Evolutionary conservation across 1,139 yeast genomes (phyloP).

Genomic region (Petasospora rhodanensis): DNA sequence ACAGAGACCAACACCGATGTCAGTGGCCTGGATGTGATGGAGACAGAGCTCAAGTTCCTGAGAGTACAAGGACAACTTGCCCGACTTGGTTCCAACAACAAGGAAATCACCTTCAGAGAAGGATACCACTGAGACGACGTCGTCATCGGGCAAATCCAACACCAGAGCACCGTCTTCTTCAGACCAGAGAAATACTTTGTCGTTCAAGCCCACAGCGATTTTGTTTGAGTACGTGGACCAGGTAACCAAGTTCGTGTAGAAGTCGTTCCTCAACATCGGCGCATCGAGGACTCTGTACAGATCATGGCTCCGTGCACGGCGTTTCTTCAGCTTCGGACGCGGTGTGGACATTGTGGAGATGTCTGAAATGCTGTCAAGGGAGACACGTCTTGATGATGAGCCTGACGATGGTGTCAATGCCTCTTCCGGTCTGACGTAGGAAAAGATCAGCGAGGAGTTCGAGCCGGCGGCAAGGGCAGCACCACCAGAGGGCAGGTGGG

Average conservation of each 20-base stretch:
- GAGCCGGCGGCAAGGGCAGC: too few relatives aligned
- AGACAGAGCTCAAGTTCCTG: constrained; percentile 25
- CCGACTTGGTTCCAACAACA: constrained; percentile 56
- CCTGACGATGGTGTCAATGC: constrained; percentile 1
- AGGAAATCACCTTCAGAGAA: constrained; percentile 47
- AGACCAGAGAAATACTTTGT: constrained; percentile 63
- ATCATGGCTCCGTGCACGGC: constrained; percentile 10
- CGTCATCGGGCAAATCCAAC: constrained; percentile 31
- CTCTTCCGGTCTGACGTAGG: too few relatives aligned
- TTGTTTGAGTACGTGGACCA: constrained; percentile 57
- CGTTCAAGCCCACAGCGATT: constrained; percentile 67
- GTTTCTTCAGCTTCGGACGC: constrained; percentile 4
- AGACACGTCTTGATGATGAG: constrained; percentile 4
- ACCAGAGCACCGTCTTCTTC: constrained; percentile 38
- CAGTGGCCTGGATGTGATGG: too few relatives aligned
- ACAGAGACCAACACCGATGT: constrained; percentile 42
- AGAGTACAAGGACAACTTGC: constrained; percentile 42
- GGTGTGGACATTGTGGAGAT: constrained; percentile 14
- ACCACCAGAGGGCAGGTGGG: too few relatives aligned
- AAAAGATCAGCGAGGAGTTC: too few relatives aligned
- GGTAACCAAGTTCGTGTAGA: constrained; percentile 70
- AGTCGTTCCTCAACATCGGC: constrained; percentile 73
- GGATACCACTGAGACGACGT: constrained; percentile 54
- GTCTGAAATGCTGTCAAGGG: constrained; percentile 10
- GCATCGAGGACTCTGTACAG: constrained; percentile 63